Evolutionary conservation across 495 filamentous ascomycete genomes (phyloP).

Genomic region (Usnea hakonensis): DNA sequence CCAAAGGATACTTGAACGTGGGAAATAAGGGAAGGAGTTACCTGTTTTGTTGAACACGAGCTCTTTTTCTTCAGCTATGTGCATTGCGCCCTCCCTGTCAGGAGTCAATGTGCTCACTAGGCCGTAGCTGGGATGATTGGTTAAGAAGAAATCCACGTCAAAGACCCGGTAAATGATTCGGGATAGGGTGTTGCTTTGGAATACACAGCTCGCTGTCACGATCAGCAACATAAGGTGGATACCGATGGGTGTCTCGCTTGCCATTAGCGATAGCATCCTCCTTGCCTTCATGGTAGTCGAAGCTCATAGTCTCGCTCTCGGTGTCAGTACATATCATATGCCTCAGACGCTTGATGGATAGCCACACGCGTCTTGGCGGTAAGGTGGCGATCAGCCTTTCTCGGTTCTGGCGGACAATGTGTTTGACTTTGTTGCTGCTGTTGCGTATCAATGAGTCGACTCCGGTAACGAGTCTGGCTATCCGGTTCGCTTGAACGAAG

Average conservation of each 20-base stretch:
- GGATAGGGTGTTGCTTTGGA: neutral
- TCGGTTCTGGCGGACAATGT: conserved; percentile 5
- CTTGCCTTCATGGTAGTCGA: neutral
- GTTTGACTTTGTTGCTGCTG: neutral
- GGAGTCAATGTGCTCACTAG: neutral
- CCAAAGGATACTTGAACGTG: no score
- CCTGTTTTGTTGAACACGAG: conserved; percentile 4
- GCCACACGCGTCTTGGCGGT: conserved; percentile 14
- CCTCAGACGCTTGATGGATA: conserved; percentile 8
- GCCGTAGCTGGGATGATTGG: neutral
- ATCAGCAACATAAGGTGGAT: neutral
- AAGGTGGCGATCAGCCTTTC: conserved; percentile 6
- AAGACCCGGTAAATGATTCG: conserved; percentile 1
- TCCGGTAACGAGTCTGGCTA: conserved; percentile 11
- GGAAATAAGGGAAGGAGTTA: neutral
- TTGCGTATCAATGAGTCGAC: conserved; percentile 4
- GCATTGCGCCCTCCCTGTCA: neutral
- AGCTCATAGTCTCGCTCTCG: neutral
- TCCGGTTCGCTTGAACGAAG: conserved; percentile 4
- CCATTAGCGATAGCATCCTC: conserved; percentile 13
- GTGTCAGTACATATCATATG: neutral
- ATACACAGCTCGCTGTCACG: neutral
- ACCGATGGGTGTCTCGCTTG: neutral
- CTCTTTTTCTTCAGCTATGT: neutral
- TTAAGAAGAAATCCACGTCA: neutral